Conservation (phyloP, 2,329 filamentous ascomycete genomes). For the Pseudocercospora eumusae region DNA sequence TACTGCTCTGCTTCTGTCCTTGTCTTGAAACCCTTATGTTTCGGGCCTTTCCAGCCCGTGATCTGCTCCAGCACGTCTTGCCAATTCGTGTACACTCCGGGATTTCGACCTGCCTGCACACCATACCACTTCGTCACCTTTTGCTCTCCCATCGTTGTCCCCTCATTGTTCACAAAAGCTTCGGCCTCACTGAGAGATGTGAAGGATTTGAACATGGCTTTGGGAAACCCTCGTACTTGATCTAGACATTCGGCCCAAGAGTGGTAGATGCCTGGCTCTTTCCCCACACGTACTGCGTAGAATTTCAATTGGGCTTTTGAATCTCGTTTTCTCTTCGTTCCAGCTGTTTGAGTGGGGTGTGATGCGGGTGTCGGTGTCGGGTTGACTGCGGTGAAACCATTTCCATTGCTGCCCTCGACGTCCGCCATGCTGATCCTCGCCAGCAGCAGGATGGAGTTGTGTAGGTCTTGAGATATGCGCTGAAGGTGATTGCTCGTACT, state of each 20-base stretch:
- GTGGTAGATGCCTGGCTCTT: slow-evolving; percentile 63
- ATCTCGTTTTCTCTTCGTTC: slow-evolving; percentile 59
- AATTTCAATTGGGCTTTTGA: slow-evolving; percentile 53
- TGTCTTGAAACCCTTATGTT: slow-evolving; percentile 53
- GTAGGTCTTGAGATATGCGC: slow-evolving; percentile 1
- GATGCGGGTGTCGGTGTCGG: slow-evolving; percentile 15
- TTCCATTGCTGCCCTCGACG: slow-evolving; percentile 38
- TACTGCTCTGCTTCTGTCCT: slow-evolving; percentile 74
- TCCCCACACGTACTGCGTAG: slow-evolving; percentile 64
- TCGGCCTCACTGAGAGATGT: slow-evolving; percentile 71
- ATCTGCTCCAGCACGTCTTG: slow-evolving; percentile 71
- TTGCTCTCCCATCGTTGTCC: slow-evolving; percentile 19
- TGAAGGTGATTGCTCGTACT: background rate
- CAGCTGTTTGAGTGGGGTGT: slow-evolving; percentile 28
- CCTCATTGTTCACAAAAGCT: slow-evolving; percentile 66
- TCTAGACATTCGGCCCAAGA: slow-evolving; percentile 63
- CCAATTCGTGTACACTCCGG: slow-evolving; percentile 69
- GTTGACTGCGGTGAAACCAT: slow-evolving; percentile 36
- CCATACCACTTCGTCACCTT: slow-evolving; percentile 57
- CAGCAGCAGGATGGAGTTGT: background rate
- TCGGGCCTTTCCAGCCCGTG: slow-evolving; percentile 67
- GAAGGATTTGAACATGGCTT: slow-evolving; percentile 70
- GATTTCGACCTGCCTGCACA: slow-evolving; percentile 59
- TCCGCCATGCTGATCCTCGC: slow-evolving; percentile 14
- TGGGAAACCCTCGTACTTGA: slow-evolving; percentile 62